Evolutionary conservation across 768 basidiomycete species (phyloP).

Genomic region (Lactarius pseudohatsudake): DNA sequence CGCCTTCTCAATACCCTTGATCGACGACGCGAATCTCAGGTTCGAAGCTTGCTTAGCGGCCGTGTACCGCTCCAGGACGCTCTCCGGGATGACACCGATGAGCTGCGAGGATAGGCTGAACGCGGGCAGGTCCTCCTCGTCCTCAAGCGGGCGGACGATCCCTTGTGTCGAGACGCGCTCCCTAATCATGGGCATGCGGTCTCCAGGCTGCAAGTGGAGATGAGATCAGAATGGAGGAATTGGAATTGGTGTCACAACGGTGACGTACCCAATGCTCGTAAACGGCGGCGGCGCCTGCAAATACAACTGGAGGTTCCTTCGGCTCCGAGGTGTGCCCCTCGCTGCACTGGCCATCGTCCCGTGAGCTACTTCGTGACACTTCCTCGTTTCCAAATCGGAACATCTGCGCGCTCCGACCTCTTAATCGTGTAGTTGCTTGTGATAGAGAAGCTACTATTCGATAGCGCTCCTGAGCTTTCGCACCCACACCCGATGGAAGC

Average conservation of each 20-base stretch:
- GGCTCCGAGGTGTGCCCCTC: not conserved
- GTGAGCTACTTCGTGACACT: not conserved
- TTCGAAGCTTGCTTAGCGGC: constrained; percentile 59
- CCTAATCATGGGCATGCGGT: constrained; percentile 73
- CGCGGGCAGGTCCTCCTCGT: constrained; percentile 61
- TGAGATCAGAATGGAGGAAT: not conserved
- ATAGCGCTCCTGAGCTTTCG: not conserved
- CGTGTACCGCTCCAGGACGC: constrained; percentile 69
- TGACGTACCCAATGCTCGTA: constrained; percentile 2
- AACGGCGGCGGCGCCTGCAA: not conserved
- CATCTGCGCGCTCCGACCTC: not conserved
- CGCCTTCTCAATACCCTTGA: constrained; percentile 58
- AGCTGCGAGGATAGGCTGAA: constrained; percentile 61
- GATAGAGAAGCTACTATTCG: constrained; percentile 2
- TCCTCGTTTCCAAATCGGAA: constrained; percentile 1
- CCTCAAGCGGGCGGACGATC: constrained; percentile 72
- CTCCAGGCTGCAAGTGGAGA: constrained; percentile 33
- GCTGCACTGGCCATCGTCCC: not conserved
- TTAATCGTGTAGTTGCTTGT: not conserved
- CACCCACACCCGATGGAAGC: too few species aligned
- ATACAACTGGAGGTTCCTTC: not conserved
- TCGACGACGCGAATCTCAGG: constrained; percentile 59
- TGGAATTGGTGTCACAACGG: not conserved
- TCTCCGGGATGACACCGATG: constrained; percentile 76
- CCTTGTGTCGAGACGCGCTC: constrained; percentile 88